Evolutionary conservation across 352 stramenopile species (phyloP).

Genomic region (Phytophthora quininea): DNA sequence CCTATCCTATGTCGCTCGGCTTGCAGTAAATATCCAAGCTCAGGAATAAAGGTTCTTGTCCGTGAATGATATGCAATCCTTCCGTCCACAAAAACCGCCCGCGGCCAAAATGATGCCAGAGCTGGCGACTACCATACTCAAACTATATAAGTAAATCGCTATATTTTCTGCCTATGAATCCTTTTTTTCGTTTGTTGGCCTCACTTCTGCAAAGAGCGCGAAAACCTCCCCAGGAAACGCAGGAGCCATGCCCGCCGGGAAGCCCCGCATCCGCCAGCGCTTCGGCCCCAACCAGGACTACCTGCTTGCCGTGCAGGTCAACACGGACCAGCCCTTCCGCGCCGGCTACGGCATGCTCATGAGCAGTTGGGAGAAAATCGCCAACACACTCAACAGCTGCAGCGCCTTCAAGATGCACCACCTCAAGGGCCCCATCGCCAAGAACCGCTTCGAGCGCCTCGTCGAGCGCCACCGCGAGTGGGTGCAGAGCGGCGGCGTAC

Average conservation of each 20-base stretch:
- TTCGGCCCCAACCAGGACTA: slow-evolving; percentile 40
- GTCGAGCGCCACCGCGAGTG: slow-evolving; percentile 30
- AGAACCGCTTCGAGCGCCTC: slow-evolving; percentile 46
- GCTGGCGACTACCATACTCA: too few relatives aligned
- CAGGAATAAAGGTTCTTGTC: too few relatives aligned
- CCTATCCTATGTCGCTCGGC: too few relatives aligned
- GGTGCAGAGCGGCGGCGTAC: slow-evolving; percentile 32
- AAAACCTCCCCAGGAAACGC: slow-evolving; percentile 23
- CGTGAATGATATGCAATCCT: too few relatives aligned
- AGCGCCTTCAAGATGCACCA: slow-evolving; percentile 46
- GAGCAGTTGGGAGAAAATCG: slow-evolving; percentile 40
- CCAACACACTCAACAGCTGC: slow-evolving; percentile 38
- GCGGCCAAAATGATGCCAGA: too few relatives aligned
- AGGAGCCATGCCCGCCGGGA: slow-evolving; percentile 26
- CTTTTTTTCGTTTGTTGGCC: not conserved
- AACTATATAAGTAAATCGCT: not conserved
- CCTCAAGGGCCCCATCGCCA: slow-evolving; percentile 43
- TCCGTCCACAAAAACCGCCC: too few relatives aligned
- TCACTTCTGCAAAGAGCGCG: slow-evolving; percentile 4
- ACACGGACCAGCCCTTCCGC: slow-evolving; percentile 36
- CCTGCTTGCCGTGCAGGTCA: slow-evolving; percentile 37
- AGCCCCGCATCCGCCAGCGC: slow-evolving; percentile 37
- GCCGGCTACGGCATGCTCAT: slow-evolving; percentile 36
- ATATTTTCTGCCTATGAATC: not conserved
- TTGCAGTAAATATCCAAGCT: too few relatives aligned